Evolutionary conservation across 192 early-diverging fungal genomes (phyloP), one percentile per base, ranked within the genome.

Genomic region (Podila verticillata): DNA sequence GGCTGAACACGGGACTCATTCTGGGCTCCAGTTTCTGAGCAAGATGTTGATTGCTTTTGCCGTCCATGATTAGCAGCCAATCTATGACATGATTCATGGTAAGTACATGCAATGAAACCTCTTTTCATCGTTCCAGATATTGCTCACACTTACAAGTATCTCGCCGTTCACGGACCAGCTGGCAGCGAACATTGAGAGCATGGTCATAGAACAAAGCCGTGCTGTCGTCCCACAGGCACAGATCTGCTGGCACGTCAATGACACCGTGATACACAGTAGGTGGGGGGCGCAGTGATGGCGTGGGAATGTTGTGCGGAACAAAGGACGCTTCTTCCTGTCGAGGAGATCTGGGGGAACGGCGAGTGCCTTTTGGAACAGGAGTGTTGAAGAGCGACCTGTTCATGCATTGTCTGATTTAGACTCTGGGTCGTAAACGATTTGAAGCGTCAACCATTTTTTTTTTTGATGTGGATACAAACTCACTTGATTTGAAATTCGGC

Each of bases 1-100:
- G 63, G 81, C 89, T 95, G 74, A 95, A 96, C 29, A 92, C 87
- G 0, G 91, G 88, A 61, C 93, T 91, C 92, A 96, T 95, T 28
- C 83, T 84, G 15, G 89, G 86, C 61, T 93, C 89, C 22, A 96
- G 48, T 35, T 72, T 65, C 72, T 91, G 89, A n/a, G 85, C 84
- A 34, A 88, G 68, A 22, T 84, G 84, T 64, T 72, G 79, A 32
- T 82, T 75, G 4, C 75, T 79, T 39, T 86, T 73, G 31, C 85
- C 72, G 9, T 79, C 81, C 0, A 66, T n/a, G 15, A 92, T 75
- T 47, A 87, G 84, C 54, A 91, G 82, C 86, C 83, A 90, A 74
- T 91, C 88, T 66, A 62, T n/a, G 66, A 58, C 39, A 48, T 82
- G 64, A 62, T 73, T 20, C 48, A 15, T 44, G 15, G 39, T 44